Evolutionary conservation across 73 alveolate species (phyloP).

Genomic region (Effrenium voratum): DNA sequence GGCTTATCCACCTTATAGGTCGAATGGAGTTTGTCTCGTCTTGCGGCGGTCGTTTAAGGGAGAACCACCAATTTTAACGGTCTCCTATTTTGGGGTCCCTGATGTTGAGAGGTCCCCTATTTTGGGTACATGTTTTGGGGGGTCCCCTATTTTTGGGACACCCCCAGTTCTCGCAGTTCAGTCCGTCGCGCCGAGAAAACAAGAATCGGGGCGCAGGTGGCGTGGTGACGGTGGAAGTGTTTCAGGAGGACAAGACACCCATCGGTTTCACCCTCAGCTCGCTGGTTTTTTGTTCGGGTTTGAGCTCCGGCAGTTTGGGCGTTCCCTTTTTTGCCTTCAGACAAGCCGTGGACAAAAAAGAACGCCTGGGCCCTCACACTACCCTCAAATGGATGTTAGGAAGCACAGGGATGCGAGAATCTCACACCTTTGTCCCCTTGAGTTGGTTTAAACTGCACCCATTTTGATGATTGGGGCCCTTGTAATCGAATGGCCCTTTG

Average conservation of each 20-base stretch:
- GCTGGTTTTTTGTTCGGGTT: too few relatives aligned
- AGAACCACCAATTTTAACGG: neutral
- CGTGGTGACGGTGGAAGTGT: constrained; percentile 50
- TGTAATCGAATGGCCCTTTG: too few relatives aligned
- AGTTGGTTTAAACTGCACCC: too few relatives aligned
- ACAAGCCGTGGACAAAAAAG: neutral
- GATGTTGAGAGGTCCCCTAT: neutral
- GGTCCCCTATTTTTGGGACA: neutral
- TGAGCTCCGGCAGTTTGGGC: neutral
- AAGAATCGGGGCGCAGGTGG: constrained; percentile 30
- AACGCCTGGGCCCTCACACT: too few relatives aligned
- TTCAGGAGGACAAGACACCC: constrained; percentile 51
- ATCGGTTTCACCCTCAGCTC: constrained; percentile 31
- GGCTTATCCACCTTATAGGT: too few relatives aligned
- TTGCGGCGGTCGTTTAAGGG: neutral
- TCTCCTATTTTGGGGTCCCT: neutral
- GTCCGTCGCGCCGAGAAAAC: neutral
- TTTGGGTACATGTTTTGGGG: neutral
- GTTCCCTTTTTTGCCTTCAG: neutral
- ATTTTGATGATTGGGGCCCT: too few relatives aligned
- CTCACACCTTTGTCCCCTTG: too few relatives aligned
- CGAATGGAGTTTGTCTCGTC: neutral
- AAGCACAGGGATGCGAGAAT: too few relatives aligned
- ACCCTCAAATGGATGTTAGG: too few relatives aligned
- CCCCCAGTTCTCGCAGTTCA: neutral